phyloP scores from a whole-genome alignment of 306 rosid species.

The Quercus dentata region DNA sequence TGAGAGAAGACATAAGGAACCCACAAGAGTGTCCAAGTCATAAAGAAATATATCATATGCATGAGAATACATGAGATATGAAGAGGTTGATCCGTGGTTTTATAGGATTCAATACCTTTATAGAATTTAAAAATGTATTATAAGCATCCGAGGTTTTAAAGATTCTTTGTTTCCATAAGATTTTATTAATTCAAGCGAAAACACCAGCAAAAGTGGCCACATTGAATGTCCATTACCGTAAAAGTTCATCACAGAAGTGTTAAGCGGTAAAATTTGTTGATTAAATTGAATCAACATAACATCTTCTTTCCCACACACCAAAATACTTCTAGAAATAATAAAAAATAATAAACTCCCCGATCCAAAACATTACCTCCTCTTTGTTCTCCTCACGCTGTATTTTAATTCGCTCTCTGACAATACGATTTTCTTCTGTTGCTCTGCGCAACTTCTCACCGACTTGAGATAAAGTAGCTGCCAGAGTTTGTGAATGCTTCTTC shows the following conservation, averaged over 20 bases:
- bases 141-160: too few species aligned
- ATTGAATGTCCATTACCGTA: not conserved
- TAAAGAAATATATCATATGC: too few species aligned
- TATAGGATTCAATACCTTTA: too few species aligned
- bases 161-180: too few species aligned
- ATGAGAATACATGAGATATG: too few species aligned
- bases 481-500: constrained; percentile 30
- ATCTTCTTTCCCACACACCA: not conserved
- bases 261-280: not conserved
- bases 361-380: constrained; percentile 39
- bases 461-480: constrained; percentile 20
- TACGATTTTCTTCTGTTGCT: constrained; percentile 26
- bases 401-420: constrained; percentile 36
- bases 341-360: not conserved
- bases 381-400: constrained; percentile 37
- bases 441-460: constrained; percentile 41
- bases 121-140: too few species aligned
- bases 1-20: too few species aligned
- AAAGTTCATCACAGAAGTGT: not conserved
- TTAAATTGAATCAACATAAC: not conserved
- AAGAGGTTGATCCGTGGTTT: too few species aligned
- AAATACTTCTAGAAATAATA: not conserved
- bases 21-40: too few species aligned
- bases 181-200: too few species aligned
- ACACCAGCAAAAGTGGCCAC: not conserved